Base-by-base conservation (phyloP, 139 green algal species). In the Chlamydomonas incerta region DNA sequence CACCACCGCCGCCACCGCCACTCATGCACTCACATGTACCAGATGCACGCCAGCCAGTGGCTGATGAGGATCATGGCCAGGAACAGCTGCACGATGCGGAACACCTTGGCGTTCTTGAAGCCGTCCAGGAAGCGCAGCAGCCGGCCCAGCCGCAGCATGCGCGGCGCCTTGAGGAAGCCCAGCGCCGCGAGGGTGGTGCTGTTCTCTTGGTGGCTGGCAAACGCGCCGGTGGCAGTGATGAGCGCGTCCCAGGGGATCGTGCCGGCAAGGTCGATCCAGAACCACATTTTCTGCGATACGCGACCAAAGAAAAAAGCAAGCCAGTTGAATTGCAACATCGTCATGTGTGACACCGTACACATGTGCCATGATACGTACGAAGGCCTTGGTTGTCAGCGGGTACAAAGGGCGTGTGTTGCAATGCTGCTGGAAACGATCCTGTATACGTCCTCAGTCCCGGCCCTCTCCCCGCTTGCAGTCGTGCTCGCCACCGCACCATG, bases 91-190 rank as follows among this genome's bases (percentile, higher is more conserved):
- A 23, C 82, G 72, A 87, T 87, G 1, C 72, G 72, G 37, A 87
- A 73, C 15, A 82, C 71, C 47, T 87, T 87, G 20, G 82, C 82
- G 72, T 82, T 82, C 62, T 82, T 73, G 72, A 82, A 82, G 3
- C n/a, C 0, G 46, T 87, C 82, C 33, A 87, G 52, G 71, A 87
- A 87, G 31, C 72, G 82, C 58, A 87, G 47, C 71, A 87, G 29
- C 3, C 82, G 60, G 52, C 80, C 72, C 35, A 83, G 68, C 8
- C 81, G 67, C 75, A 89, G 63, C 83, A 85, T 33, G 62, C 73
- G 72, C 5, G 79, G 71, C 21, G 79, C 74, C 71, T 90, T 90
- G 13, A 90, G 87, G 58, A 90, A 88, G 50, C 82, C 87, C 23
- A 90, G 74, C 55, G 84, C 68, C 4, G 82, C 72, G 14, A 90